These are phyloP conservation scores for Fagus sylvatica DNA, from an alignment of 306 rosid genomes.

Conservation along the genomic window DNA sequence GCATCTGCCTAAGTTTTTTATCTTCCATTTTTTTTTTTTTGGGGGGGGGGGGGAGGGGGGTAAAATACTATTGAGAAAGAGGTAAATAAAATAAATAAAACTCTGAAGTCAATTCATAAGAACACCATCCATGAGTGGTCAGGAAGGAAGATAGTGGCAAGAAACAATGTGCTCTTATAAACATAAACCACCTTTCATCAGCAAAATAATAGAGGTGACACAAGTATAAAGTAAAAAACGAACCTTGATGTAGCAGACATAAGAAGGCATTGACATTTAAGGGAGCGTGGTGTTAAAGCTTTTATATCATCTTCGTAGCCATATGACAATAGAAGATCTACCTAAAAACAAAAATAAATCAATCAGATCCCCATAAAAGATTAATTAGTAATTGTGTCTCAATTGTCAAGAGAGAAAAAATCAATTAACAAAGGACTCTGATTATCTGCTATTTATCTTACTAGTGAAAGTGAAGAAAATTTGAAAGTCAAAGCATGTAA, in stretches of 20 bases:
- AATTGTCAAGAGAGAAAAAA: background rate
- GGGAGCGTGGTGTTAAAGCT: slow-evolving; percentile 72
- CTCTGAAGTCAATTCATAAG: background rate
- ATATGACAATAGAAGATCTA: slow-evolving; percentile 88
- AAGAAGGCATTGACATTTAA: slow-evolving; percentile 93
- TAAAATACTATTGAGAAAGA: too few species aligned
- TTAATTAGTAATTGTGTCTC: background rate
- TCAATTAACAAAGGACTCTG: background rate
- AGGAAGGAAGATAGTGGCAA: background rate
- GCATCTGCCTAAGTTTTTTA: background rate
- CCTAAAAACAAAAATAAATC: slow-evolving; percentile 56
- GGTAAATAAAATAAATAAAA: too few species aligned
- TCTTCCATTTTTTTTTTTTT: too few species aligned
- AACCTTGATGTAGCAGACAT: slow-evolving; percentile 98
- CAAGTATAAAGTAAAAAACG: slow-evolving; percentile 29
- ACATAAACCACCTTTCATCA: slow-evolving; percentile 17
- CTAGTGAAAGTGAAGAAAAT: too few species aligned
- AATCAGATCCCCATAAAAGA: slow-evolving; percentile 14
- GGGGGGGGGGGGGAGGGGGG: too few species aligned
- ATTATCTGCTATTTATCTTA: background rate
- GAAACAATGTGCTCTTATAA: slow-evolving; percentile 17
- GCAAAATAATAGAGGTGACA: slow-evolving; percentile 7
- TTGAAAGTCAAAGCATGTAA: background rate
- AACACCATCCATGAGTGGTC: background rate
- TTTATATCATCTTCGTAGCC: slow-evolving; percentile 91